phyloP scores from a whole-genome alignment of 2,329 filamentous ascomycete genomes.

The Cladobotryum mycophilum region DNA sequence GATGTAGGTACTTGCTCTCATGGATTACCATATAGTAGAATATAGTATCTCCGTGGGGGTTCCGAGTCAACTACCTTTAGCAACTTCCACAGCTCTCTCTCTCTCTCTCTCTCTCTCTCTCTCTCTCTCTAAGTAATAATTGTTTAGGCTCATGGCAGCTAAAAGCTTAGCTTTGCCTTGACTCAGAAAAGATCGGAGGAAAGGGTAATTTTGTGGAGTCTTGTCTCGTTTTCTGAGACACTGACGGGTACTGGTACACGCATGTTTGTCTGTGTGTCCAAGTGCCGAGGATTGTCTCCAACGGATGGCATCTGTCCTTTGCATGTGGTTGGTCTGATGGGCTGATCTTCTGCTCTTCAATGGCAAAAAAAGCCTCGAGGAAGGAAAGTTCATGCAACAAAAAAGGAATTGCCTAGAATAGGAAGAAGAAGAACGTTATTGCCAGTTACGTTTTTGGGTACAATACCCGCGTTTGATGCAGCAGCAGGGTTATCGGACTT shows the following conservation, averaged over 20 bases:
- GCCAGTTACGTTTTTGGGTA: no score
- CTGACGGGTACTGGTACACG: not conserved
- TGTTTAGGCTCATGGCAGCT: not conserved
- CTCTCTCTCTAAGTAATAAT: not conserved
- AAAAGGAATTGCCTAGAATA: no score
- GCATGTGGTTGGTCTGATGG: no score
- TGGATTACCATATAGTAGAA: not conserved
- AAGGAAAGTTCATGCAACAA: no score
- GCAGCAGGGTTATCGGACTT: not conserved
- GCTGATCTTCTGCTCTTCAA: no score
- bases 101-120: no score
- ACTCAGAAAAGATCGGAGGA: not conserved
- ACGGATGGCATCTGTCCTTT: no score
- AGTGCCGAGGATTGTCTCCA: no score
- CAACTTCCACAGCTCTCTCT: not conserved
- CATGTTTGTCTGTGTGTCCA: not conserved
- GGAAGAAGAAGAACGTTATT: no score
- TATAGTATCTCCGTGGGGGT: not conserved
- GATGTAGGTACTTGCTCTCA: not conserved
- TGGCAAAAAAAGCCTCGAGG: no score
- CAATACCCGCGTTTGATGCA: no score
- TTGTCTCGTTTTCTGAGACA: not conserved
- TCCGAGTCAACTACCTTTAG: not conserved
- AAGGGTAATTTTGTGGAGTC: not conserved
- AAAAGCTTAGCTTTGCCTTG: not conserved